Evolutionary conservation across 371 early-diverging fungal genomes (phyloP), one percentile per base, ranked within the genome.

Genomic region (Mycotypha africana): DNA sequence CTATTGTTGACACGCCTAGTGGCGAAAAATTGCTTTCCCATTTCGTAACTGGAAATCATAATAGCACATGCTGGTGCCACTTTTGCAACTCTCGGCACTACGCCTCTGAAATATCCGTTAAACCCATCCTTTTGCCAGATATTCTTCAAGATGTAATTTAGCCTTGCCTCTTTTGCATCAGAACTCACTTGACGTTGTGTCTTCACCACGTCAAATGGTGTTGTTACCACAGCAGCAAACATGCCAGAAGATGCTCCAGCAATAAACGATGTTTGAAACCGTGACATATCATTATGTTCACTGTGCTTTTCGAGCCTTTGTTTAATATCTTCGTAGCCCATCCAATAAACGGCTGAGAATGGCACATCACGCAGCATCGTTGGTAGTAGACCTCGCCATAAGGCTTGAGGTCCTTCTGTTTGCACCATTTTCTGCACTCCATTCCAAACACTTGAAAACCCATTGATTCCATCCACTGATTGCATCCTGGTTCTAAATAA

Each of bases 161-260:
- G 26, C 28, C 11, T 28, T 8, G 28, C 28, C 11, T 28, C 28
- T 8, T 28, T 11, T 32, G 52, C 37, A 33, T 53, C 56, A 7
- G 52, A 53, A 40, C 68, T 64, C 2, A 88, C 83, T 62, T 92
- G 93, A 31, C 89, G 80, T 20, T 87, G 72, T 6, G 98, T 97
- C 62, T 98, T 98, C 46, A 91, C 87, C 0, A 98, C 96, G 67
- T 98, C 98, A 73, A 98, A 97, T 4, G 98, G 98, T 0, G 87
- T 92, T 3, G 98, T 98, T n/a, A 91, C 16, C 1, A 82, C 66
- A 2, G 97, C 98, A 0, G 98, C 95, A 41, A 93, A 54, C 60
- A 77, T 79, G 38, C 92, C 92, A 43, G 89, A 86, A 25, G 75
- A 52, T 2, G 92, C 92, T 23, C 92, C 92, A 11, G 88, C 67